Base-by-base conservation (phyloP, 1,284 basidiomycete genomes). In the Ceraceosorus bombacis region DNA sequence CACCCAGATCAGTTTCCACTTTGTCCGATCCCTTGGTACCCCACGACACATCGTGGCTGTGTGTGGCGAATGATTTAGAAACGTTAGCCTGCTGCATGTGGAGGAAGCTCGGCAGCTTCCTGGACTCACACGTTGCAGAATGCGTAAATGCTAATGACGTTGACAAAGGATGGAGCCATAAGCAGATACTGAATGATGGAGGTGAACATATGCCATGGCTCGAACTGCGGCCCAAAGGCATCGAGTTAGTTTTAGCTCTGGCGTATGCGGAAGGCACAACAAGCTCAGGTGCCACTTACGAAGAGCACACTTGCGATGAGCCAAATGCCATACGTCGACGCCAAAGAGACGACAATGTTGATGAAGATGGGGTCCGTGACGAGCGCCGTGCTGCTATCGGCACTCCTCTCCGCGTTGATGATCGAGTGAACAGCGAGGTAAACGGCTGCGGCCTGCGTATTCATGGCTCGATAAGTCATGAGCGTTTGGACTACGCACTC, bases 191-290 rank as follows among this genome's bases (percentile, higher is more conserved):
- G 75, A 7, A 77, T 15, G 52, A 76, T 60, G 39, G 69, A 71
- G 0, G 74, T 77, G 46, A 77, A 55, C 73, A 77, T 71, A 57
- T 77, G 76, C 70, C 67, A 71, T 6, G 76, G 76, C 49, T 77
- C 69, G 37, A 73, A 55, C 49, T 60, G 49, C 17, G 8, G 51
- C 48, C 61, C 52, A 74, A 68, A 5, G 70, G 77, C 70, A 66
- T 76, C 73, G 76, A 59, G 51, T n/a, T 10, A 10, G 9, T 13
- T 2, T 40, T 15, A 10, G 27, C 17, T 6, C 1, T 51, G 4
- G 15, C 12, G 13, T 1, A 52, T 13, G 7, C 56, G 41, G 17
- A 9, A 37, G 7, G 57, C 38, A 41, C 57, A 7, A 17, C 1
- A 9, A 38, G 8, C 5, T 8, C 10, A 0, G 36, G 9, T 37